These are phyloP conservation scores for Botrytis cinerea DNA, from an alignment of 2,329 filamentous ascomycete genomes.

Conservation along the genomic window DNA sequence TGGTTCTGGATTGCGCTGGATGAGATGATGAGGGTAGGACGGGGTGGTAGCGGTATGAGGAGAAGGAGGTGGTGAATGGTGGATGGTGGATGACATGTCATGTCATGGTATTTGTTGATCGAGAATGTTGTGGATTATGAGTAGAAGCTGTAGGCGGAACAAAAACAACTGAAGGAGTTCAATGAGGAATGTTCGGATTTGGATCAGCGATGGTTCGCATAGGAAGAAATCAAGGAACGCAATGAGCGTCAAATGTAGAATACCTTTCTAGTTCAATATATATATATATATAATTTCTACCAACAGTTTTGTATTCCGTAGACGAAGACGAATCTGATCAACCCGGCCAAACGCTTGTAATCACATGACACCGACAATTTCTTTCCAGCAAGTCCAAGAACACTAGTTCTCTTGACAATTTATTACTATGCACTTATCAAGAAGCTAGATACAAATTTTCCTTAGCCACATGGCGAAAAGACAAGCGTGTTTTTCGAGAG, in stretches of 20 bases:
- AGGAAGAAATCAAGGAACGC: neutral
- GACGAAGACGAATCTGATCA: neutral
- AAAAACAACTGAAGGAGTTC: rapidly evolving
- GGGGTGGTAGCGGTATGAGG: neutral
- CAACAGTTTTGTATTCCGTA: neutral
- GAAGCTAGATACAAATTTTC: neutral
- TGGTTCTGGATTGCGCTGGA: slow-evolving; percentile 35
- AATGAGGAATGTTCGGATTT: neutral
- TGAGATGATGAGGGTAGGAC: slow-evolving; percentile 26
- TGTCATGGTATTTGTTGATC: neutral
- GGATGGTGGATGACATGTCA: neutral
- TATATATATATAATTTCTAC: no score
- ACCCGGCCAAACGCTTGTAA: neutral
- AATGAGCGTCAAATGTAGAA: neutral
- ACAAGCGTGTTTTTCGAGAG: neutral
- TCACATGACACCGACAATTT: neutral
- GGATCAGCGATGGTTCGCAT: neutral
- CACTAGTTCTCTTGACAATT: neutral
- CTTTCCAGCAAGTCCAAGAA: neutral
- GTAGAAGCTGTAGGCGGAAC: neutral
- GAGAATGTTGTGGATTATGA: neutral
- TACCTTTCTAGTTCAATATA: neutral
- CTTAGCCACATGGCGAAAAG: neutral
- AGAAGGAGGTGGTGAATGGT: neutral
- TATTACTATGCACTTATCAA: rapidly evolving